Evolutionary conservation across 2,329 filamentous ascomycete genomes (phyloP).

Genomic region (Exophiala viscosa): DNA sequence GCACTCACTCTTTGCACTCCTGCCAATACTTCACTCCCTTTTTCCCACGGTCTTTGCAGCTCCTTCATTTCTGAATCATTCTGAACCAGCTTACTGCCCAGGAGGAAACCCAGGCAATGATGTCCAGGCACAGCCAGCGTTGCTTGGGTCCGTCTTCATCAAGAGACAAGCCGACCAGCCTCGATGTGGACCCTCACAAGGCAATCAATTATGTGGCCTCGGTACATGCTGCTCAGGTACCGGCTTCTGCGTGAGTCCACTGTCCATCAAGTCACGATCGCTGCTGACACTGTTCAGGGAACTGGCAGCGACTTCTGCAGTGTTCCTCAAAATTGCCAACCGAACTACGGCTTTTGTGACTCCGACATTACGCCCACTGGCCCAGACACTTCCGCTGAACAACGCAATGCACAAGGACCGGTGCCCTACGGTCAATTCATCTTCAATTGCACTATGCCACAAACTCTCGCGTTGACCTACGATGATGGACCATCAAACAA

Average conservation of each 20-base stretch:
- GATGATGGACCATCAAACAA: constrained; percentile 64
- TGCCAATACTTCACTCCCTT: neutral
- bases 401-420: constrained; percentile 6
- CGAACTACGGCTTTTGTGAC: constrained; percentile 24
- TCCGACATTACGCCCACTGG: constrained; percentile 18
- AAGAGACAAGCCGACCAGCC: neutral
- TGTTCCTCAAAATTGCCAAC: constrained; percentile 25
- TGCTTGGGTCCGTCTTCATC: constrained; percentile 1
- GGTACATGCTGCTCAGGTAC: constrained; percentile 21
- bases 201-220: constrained; percentile 3
- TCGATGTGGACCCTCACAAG: constrained; percentile 1
- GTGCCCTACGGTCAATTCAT: constrained; percentile 44
- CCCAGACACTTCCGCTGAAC: constrained; percentile 11
- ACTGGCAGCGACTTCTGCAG: constrained; percentile 18
- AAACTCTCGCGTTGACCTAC: constrained; percentile 63
- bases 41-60: neutral
- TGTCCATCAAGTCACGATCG: neutral
- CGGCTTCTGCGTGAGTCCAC: constrained; percentile 23
- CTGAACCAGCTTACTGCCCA: too few relatives aligned
- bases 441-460: constrained; percentile 43
- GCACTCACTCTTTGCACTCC: neutral
- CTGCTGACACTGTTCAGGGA: constrained; percentile 16
- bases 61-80: too few relatives aligned
- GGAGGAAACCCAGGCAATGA: neutral
- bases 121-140: neutral